phyloP scores from a whole-genome alignment of 345 rosid species.

The Rhodamnia rubescens region DNA sequence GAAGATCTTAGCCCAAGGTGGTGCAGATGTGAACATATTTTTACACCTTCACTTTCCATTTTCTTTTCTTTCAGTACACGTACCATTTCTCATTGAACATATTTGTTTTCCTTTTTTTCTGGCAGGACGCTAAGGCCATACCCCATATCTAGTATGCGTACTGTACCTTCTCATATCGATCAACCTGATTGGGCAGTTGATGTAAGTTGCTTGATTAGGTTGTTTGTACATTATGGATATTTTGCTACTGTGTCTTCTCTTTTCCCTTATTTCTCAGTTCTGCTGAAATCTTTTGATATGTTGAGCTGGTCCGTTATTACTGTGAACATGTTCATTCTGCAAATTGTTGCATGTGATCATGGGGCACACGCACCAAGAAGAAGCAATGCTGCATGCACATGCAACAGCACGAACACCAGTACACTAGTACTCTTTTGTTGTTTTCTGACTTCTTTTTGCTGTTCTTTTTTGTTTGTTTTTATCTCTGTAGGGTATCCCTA shows the following conservation, averaged over 20 bases:
- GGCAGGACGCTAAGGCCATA: slow-evolving; percentile 67
- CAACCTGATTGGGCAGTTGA: slow-evolving; percentile 90
- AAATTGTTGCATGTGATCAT: background rate
- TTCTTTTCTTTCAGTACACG: background rate
- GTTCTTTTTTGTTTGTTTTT: background rate
- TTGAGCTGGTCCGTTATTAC: background rate
- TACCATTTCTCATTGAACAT: background rate
- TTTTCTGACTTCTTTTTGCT: background rate
- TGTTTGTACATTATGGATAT: background rate
- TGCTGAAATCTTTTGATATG: background rate
- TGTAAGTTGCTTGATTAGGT: slow-evolving; percentile 33
- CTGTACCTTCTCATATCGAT: slow-evolving; percentile 56
- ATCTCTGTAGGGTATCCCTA: slow-evolving; percentile 63
- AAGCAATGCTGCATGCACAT: background rate
- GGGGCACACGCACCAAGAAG: background rate
- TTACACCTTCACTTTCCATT: background rate
- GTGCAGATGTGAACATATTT: background rate
- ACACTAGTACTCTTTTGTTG: background rate
- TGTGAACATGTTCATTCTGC: background rate
- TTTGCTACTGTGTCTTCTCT: background rate
- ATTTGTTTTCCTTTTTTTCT: slow-evolving; percentile 1
- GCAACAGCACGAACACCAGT: background rate
- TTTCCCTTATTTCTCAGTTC: background rate
- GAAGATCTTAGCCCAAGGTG: background rate
- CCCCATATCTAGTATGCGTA: slow-evolving; percentile 56